A percentile compares a stretch with the other conserved stretches of the same genome.
Conservation (phyloP, 2,329 filamentous ascomycete species). For the Aspergillus felis region DNA sequence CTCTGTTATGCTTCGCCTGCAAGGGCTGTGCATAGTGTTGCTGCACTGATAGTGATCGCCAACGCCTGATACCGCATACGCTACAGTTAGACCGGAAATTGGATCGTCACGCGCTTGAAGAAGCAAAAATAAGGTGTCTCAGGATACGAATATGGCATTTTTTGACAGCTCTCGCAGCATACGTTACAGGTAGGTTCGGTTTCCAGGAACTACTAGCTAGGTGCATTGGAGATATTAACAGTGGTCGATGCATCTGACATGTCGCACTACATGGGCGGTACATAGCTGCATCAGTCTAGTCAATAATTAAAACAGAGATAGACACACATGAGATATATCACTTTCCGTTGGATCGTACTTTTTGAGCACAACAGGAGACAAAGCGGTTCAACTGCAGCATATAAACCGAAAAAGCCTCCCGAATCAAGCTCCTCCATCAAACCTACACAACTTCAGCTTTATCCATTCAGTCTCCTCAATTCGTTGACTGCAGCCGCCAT, state of each 20-base stretch:
- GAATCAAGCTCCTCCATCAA: not conserved
- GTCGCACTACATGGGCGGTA: no score
- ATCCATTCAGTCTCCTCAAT: not conserved
- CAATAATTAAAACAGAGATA: not conserved
- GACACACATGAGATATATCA: not conserved
- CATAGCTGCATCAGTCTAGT: not conserved
- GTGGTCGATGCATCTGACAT: no score
- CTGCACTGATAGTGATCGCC: not conserved
- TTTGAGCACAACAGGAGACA: not conserved
- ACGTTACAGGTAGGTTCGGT: no score
- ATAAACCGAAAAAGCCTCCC: not conserved
- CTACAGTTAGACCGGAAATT: not conserved
- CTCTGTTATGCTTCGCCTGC: no score
- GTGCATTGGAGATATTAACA: no score
- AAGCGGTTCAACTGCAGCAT: not conserved
- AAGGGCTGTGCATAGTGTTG: no score
- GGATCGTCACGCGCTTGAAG: not conserved
- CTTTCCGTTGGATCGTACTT: not conserved
- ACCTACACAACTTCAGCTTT: not conserved
- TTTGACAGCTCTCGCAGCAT: not conserved
- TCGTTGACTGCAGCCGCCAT: not conserved
- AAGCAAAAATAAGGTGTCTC: not conserved
- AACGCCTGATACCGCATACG: not conserved
- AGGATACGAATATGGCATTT: not conserved
- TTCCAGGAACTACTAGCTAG: no score